Evolutionary conservation across 257 asterid genomes (phyloP).

Genomic region (Coffea eugenioides): DNA sequence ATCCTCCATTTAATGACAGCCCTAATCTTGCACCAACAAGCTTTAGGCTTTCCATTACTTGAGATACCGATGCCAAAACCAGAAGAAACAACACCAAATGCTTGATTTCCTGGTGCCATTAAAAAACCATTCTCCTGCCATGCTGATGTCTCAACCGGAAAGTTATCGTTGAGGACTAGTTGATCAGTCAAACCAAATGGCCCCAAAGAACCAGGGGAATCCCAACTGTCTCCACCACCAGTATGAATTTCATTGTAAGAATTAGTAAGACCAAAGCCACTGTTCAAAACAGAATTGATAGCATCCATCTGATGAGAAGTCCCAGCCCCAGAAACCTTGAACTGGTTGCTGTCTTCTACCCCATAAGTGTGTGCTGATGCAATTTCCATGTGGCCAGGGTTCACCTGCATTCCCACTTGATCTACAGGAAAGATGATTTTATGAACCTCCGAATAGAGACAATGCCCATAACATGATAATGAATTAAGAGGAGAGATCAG

Average conservation of each 20-base stretch:
- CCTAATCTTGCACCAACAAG: constrained; percentile 74
- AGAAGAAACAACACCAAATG: constrained; percentile 38
- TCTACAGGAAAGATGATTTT: constrained; percentile 24
- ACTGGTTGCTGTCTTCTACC: constrained; percentile 32
- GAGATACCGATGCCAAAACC: constrained; percentile 37
- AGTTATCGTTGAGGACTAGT: constrained; percentile 30
- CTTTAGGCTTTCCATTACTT: constrained; percentile 42
- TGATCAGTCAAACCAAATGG: constrained; percentile 37
- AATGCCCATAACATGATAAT: background rate
- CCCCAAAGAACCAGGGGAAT: constrained; percentile 22
- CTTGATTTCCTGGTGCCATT: constrained; percentile 37
- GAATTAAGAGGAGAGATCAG: background rate
- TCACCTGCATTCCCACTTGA: constrained; percentile 37
- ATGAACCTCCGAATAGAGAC: background rate
- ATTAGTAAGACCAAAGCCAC: constrained; percentile 37
- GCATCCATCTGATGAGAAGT: constrained; percentile 39
- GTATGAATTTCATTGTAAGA: constrained; percentile 37
- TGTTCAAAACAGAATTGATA: constrained; percentile 33
- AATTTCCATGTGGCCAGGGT: constrained; percentile 27
- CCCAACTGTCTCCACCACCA: constrained; percentile 36
- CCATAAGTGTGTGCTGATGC: constrained; percentile 30
- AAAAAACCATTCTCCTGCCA: constrained; percentile 44
- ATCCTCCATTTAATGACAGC: constrained; percentile 78
- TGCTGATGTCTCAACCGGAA: constrained; percentile 39
- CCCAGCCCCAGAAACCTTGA: constrained; percentile 37